Evolutionary conservation across 2,329 filamentous ascomycete genomes (phyloP).

Genomic region (Apiospora aurea): DNA sequence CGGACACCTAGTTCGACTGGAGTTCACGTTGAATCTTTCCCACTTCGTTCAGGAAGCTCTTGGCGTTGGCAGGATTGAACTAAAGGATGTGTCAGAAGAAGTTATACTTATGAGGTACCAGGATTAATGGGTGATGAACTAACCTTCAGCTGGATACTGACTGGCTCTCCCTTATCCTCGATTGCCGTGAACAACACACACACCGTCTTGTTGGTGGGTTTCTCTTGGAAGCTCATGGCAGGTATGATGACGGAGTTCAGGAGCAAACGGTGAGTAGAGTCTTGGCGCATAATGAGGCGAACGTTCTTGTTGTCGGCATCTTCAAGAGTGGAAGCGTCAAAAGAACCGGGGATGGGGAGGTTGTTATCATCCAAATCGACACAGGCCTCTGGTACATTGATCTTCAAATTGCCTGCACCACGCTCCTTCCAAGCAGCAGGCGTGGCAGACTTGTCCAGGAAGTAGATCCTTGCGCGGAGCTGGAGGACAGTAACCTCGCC

Average conservation of each 20-base stretch:
- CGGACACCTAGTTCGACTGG: constrained; percentile 42
- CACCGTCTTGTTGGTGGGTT: constrained; percentile 74
- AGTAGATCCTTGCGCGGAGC: constrained; percentile 84
- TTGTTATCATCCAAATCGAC: constrained; percentile 59
- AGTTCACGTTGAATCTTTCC: constrained; percentile 59
- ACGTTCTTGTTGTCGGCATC: constrained; percentile 61
- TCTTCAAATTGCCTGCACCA: constrained; percentile 81
- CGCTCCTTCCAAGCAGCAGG: constrained; percentile 84
- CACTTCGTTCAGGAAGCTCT: constrained; percentile 58
- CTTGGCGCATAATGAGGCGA: constrained; percentile 88
- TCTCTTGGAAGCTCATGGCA: constrained; percentile 80
- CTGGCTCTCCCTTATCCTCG: constrained; percentile 61
- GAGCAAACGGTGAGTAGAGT: constrained; percentile 85
- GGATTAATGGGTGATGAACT: constrained; percentile 33
- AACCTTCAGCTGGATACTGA: constrained; percentile 69
- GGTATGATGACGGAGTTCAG: constrained; percentile 85
- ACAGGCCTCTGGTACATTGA: constrained; percentile 73
- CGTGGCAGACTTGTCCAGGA: constrained; percentile 71
- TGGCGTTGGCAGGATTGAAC: constrained; percentile 63
- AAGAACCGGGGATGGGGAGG: constrained; percentile 57
- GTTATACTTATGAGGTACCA: background rate
- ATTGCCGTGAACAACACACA: constrained; percentile 72
- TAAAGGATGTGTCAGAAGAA: constrained; percentile 35
- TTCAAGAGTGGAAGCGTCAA: constrained; percentile 61
- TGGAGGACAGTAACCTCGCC: constrained; percentile 78